Conservation (phyloP, 768 basidiomycete genomes). For the Russula lepida region DNA sequence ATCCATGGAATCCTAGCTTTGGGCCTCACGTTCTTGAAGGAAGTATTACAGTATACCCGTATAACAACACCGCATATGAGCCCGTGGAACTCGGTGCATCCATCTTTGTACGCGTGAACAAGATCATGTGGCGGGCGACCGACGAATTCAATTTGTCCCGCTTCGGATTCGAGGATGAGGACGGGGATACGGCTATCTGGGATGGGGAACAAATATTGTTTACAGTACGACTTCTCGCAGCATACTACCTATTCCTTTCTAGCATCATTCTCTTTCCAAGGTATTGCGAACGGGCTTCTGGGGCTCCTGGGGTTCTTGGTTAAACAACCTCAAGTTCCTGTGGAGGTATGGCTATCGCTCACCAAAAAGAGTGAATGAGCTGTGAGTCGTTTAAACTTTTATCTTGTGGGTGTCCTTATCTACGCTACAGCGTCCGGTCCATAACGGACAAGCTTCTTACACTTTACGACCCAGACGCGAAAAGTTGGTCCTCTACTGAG, state of each 20-base stretch:
- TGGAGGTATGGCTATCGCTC: conserved; percentile 15
- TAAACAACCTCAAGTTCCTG: conserved; percentile 8
- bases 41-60: conserved; percentile 69
- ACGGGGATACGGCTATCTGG: conserved; percentile 64
- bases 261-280: background rate
- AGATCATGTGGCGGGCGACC: conserved; percentile 62
- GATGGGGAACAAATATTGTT: conserved; percentile 69
- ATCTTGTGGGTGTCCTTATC: background rate
- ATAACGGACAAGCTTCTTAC: conserved; percentile 44
- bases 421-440: conserved; percentile 38
- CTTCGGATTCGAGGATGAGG: conserved; percentile 36
- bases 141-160: conserved; percentile 70
- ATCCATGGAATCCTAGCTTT: background rate
- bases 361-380: background rate
- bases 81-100: conserved; percentile 80
- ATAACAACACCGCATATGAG: conserved; percentile 46
- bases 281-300: background rate
- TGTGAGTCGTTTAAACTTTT: conserved; percentile 8
- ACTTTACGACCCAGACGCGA: conserved; percentile 47
- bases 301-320: background rate
- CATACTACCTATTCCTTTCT: background rate
- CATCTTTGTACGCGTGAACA: conserved; percentile 75
- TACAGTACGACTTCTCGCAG: conserved; percentile 36
- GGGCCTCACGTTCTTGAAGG: conserved; percentile 39
- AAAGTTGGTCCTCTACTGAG: conserved; percentile 53